These are phyloP conservation scores for Ceratobasidium sp. DNA, from an alignment of 1,284 basidiomycete species.

Conservation along the genomic window DNA sequence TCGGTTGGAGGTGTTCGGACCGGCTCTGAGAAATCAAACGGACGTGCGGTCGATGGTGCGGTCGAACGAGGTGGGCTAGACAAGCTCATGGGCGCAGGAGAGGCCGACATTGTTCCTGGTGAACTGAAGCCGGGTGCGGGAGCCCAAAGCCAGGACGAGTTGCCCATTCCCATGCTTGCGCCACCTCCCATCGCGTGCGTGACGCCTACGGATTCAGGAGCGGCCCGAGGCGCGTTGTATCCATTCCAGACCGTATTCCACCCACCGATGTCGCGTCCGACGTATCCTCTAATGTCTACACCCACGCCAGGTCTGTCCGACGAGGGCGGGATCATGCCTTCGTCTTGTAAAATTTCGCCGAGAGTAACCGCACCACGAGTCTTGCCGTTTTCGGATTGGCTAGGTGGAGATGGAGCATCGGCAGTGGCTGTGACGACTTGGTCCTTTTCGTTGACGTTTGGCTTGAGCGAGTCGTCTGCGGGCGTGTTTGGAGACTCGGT, in stretches of 20 bases:
- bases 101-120: background rate
- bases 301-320: slow-evolving; percentile 26
- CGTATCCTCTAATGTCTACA: slow-evolving; percentile 20
- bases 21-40: slow-evolving; percentile 40
- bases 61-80: slow-evolving; percentile 24
- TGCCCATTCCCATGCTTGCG: background rate
- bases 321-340: slow-evolving; percentile 28
- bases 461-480: background rate
- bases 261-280: slow-evolving; percentile 32
- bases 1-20: background rate
- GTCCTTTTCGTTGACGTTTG: background rate
- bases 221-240: background rate
- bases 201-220: slow-evolving; percentile 21
- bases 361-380: background rate
- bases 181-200: background rate
- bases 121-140: background rate
- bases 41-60: slow-evolving; percentile 26
- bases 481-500: slow-evolving; percentile 29
- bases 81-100: slow-evolving; percentile 1
- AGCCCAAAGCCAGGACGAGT: slow-evolving; percentile 29
- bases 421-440: background rate
- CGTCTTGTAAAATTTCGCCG: slow-evolving; percentile 16
- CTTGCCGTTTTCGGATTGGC: background rate
- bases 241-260: slow-evolving; percentile 29
- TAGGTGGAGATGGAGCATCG: background rate